Conservation (phyloP, 2,329 filamentous ascomycete genomes). For the Leptographium radiaticola region DNA sequence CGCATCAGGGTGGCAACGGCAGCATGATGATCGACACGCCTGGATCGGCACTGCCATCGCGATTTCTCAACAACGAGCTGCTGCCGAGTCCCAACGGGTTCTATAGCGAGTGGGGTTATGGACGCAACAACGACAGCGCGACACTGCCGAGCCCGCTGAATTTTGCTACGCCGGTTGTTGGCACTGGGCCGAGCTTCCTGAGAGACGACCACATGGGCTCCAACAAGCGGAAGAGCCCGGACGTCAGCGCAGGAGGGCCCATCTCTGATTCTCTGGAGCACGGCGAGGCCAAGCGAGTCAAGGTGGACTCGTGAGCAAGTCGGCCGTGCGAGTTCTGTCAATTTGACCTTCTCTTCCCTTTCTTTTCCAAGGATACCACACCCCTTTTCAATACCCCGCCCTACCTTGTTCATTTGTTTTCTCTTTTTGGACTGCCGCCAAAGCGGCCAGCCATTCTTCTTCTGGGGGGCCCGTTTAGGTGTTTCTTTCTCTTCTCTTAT, state of each 20-base stretch:
- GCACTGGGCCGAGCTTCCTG: slow-evolving; percentile 49
- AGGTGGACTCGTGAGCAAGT: slow-evolving; percentile 28
- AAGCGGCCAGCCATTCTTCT: not conserved
- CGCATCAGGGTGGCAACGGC: slow-evolving; percentile 40
- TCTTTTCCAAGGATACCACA: not conserved
- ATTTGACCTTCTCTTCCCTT: not conserved
- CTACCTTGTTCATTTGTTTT: not conserved
- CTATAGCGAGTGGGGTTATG: slow-evolving; percentile 80
- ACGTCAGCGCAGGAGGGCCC: slow-evolving; percentile 27
- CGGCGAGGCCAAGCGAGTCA: slow-evolving; percentile 39
- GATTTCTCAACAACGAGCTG: slow-evolving; percentile 79
- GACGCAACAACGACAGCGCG: slow-evolving; percentile 56
- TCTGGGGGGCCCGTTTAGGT: not conserved
- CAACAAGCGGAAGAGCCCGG: slow-evolving; percentile 46
- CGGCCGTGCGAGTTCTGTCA: not conserved
- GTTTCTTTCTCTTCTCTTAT: not conserved
- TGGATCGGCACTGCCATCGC: slow-evolving; percentile 83
- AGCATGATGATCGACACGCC: slow-evolving; percentile 57
- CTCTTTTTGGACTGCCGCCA: not conserved
- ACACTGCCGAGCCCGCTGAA: slow-evolving; percentile 86
- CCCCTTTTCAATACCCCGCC: not conserved
- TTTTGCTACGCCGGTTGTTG: slow-evolving; percentile 69
- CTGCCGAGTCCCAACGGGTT: slow-evolving; percentile 86
- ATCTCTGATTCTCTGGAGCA: slow-evolving; percentile 28
- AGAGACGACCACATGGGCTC: slow-evolving; percentile 32